phyloP scores from a whole-genome alignment of 2,329 filamentous ascomycete species.

The Neurospora sp. region DNA sequence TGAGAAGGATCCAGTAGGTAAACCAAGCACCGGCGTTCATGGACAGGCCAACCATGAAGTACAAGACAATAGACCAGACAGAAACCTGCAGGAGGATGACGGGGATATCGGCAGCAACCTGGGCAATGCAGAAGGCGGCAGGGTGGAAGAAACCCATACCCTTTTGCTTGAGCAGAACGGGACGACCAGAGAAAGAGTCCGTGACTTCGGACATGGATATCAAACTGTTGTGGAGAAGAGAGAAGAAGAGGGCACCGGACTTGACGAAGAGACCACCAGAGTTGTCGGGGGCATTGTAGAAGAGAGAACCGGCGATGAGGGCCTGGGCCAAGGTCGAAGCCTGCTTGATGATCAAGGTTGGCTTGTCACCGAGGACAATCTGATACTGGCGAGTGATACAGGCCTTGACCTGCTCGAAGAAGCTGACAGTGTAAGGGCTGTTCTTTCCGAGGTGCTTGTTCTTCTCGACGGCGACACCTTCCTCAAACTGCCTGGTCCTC shows the following conservation, averaged over 20 bases:
- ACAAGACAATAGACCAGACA: constrained; percentile 46
- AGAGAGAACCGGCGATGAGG: constrained; percentile 68
- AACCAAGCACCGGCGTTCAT: constrained; percentile 45
- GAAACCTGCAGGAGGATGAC: constrained; percentile 48
- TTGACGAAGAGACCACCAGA: constrained; percentile 55
- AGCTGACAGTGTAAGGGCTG: constrained; percentile 49
- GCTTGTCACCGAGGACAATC: constrained; percentile 66
- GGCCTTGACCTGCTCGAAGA: constrained; percentile 57
- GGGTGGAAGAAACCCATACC: constrained; percentile 48
- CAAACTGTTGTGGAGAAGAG: constrained; percentile 44
- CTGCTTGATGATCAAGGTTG: constrained; percentile 65
- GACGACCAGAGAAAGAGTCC: constrained; percentile 49
- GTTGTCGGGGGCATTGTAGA: constrained; percentile 53
- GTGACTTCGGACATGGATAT: constrained; percentile 65
- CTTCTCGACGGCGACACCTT: constrained; percentile 44
- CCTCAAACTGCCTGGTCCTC: constrained; percentile 42
- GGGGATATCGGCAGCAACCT: constrained; percentile 44
- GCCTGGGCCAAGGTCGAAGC: constrained; percentile 66
- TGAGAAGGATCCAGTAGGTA: constrained; percentile 47
- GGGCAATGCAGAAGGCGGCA: constrained; percentile 47
- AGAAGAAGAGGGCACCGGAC: constrained; percentile 39
- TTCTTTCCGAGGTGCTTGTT: constrained; percentile 39
- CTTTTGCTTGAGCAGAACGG: constrained; percentile 49
- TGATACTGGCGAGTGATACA: constrained; percentile 66
- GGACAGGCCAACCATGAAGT: constrained; percentile 54